Conservation (phyloP, 768 basidiomycete species). For the Leccinum obscurum region DNA sequence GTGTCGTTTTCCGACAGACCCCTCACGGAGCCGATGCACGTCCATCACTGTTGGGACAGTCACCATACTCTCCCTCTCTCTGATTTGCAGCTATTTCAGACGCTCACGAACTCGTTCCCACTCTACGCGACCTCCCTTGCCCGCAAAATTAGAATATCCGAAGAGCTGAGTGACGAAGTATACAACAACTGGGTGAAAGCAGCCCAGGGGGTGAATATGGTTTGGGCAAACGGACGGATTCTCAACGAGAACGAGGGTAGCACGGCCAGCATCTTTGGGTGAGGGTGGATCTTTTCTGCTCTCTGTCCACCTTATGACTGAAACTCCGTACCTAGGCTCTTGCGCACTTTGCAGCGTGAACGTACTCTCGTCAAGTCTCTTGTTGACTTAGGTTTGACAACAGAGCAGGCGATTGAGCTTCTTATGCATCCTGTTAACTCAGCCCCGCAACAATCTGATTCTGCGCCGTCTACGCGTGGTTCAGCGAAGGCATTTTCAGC, state of each 20-base stretch:
- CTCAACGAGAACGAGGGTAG: constrained; percentile 65
- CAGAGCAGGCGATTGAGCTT: constrained; percentile 68
- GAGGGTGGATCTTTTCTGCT: constrained; percentile 14
- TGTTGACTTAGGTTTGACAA: constrained; percentile 58
- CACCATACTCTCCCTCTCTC: constrained; percentile 17
- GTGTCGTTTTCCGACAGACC: constrained; percentile 52
- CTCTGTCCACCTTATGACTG: neutral
- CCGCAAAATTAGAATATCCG: constrained; percentile 60
- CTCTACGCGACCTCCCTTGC: constrained; percentile 76
- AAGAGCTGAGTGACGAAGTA: constrained; percentile 55
- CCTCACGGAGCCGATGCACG: constrained; percentile 36
- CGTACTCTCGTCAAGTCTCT: constrained; percentile 59
- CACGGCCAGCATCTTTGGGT: constrained; percentile 54
- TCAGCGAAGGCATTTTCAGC: constrained; percentile 14
- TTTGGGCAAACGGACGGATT: constrained; percentile 81
- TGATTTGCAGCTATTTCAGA: constrained; percentile 41
- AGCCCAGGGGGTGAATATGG: constrained; percentile 51
- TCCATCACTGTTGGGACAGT: constrained; percentile 22
- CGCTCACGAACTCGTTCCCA: constrained; percentile 87
- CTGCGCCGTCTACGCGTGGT: constrained; percentile 4
- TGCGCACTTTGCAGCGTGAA: constrained; percentile 76
- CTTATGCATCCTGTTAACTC: constrained; percentile 65
- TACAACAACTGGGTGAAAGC: constrained; percentile 52
- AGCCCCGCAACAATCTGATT: constrained; percentile 43
- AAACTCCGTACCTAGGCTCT: constrained; percentile 43